Conservation (phyloP, 2,329 filamentous ascomycete genomes). For the Pleoardoris graminearum region DNA sequence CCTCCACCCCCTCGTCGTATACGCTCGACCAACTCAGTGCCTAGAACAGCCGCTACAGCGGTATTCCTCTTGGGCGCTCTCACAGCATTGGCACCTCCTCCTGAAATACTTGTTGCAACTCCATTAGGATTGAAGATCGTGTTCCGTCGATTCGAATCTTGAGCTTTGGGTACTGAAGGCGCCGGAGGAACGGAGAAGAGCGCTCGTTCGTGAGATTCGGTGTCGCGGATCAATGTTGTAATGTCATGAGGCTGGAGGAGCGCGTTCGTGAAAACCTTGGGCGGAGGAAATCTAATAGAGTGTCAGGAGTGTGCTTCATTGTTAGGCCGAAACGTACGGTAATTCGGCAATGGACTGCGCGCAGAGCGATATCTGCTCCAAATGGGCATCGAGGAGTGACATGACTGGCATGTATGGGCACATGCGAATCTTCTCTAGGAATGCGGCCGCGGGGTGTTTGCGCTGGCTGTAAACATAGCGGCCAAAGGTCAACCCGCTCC, state of each 20-base stretch:
- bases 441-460: slow-evolving; percentile 12
- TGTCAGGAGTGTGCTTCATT: slow-evolving; percentile 18
- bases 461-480: slow-evolving; percentile 19
- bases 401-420: slow-evolving; percentile 30
- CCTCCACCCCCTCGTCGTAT: slow-evolving; percentile 65
- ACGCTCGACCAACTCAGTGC: slow-evolving; percentile 81
- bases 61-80: slow-evolving; percentile 70
- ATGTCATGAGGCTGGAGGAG: slow-evolving; percentile 88
- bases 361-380: slow-evolving; percentile 56
- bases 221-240: slow-evolving; percentile 90
- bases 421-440: neutral
- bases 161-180: slow-evolving; percentile 51
- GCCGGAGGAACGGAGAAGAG: slow-evolving; percentile 88
- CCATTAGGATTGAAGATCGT: slow-evolving; percentile 52
- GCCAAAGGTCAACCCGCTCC: slow-evolving; percentile 1
- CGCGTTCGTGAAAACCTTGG: slow-evolving; percentile 95
- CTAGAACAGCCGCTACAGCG: slow-evolving; percentile 86
- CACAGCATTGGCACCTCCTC: slow-evolving; percentile 48
- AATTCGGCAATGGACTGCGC: slow-evolving; percentile 53
- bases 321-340: slow-evolving; percentile 36
- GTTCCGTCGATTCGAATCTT: slow-evolving; percentile 52
- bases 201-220: slow-evolving; percentile 89
- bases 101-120: slow-evolving; percentile 36
- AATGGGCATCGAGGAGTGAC: slow-evolving; percentile 52
- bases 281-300: slow-evolving; percentile 72